Percentiles rank a stretch among this genome's conserved stretches.
Conservation (phyloP, 345 rosid species). For the Lepidium africanum region DNA sequence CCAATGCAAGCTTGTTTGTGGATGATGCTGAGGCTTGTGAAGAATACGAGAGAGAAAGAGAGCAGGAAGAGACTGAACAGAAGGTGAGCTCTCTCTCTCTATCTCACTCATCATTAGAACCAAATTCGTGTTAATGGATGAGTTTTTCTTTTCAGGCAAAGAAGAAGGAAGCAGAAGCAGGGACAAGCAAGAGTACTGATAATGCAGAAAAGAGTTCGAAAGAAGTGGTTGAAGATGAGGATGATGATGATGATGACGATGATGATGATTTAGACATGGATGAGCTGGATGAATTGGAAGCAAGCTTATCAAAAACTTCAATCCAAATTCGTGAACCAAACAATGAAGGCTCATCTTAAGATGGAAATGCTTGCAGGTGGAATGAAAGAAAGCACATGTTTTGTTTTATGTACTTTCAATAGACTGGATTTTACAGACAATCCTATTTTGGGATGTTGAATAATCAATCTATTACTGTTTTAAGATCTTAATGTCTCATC, state of each 20-base stretch:
- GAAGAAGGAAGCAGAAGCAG: slow-evolving; percentile 28
- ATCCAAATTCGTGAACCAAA: slow-evolving; percentile 48
- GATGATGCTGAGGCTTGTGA: slow-evolving; percentile 95
- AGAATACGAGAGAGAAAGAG: slow-evolving; percentile 71
- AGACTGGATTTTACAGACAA: slow-evolving; percentile 18
- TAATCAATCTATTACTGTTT: slow-evolving; percentile 18
- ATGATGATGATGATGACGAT: slow-evolving; percentile 7
- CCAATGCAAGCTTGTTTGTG: slow-evolving; percentile 86
- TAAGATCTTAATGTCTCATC: slow-evolving; percentile 4
- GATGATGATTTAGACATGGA: slow-evolving; percentile 68
- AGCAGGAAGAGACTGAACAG: slow-evolving; percentile 39
- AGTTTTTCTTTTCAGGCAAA: slow-evolving; percentile 18
- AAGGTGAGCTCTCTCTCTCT: slow-evolving; percentile 31
- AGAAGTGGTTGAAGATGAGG: slow-evolving; percentile 11
- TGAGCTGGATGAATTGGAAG: slow-evolving; percentile 76
- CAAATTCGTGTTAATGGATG: slow-evolving; percentile 6
- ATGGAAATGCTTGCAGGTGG: not conserved
- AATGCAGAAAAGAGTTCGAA: slow-evolving; percentile 15
- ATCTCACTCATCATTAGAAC: not conserved
- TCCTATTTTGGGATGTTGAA: slow-evolving; percentile 6
- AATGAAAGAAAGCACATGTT: slow-evolving; percentile 17
- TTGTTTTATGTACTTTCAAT: slow-evolving; percentile 22
- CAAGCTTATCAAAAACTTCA: slow-evolving; percentile 65
- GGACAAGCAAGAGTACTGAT: slow-evolving; percentile 25
- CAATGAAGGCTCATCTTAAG: slow-evolving; percentile 23